Conservation (phyloP, 2,329 filamentous ascomycete species). For the Colletotrichum musicola region DNA sequence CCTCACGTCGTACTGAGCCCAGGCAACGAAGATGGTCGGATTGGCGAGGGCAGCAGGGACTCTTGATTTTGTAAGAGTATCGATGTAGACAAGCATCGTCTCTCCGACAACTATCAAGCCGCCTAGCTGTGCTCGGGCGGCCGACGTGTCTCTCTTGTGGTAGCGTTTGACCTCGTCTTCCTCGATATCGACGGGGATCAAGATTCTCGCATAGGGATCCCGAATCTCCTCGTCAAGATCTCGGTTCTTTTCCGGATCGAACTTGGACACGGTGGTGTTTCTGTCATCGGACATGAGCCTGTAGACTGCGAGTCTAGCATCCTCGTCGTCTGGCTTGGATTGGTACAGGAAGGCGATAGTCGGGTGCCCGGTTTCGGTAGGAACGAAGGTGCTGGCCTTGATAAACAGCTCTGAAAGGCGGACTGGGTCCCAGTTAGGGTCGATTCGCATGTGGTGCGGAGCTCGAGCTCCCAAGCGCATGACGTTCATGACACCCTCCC, state of each 20-base stretch:
- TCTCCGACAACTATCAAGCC: constrained; percentile 83
- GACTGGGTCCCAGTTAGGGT: constrained; percentile 64
- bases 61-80: constrained; percentile 78
- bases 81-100: constrained; percentile 86
- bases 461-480: constrained; percentile 64
- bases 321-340: constrained; percentile 62
- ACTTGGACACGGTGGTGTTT: constrained; percentile 64
- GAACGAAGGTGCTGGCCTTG: constrained; percentile 68
- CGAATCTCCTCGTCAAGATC: constrained; percentile 66
- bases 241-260: constrained; percentile 67
- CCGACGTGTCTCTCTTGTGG: constrained; percentile 67
- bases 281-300: constrained; percentile 70
- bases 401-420: constrained; percentile 71
- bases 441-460: constrained; percentile 57
- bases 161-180: constrained; percentile 71
- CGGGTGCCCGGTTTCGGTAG: constrained; percentile 70
- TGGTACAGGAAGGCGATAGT: constrained; percentile 71
- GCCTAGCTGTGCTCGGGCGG: constrained; percentile 70
- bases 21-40: constrained; percentile 89
- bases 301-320: constrained; percentile 70
- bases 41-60: constrained; percentile 76
- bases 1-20: constrained; percentile 85
- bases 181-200: constrained; percentile 71
- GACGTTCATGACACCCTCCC: constrained; percentile 71
- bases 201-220: constrained; percentile 68